phyloP scores from a whole-genome alignment of 441 rosid genomes.

The Biscutella auriculata region DNA sequence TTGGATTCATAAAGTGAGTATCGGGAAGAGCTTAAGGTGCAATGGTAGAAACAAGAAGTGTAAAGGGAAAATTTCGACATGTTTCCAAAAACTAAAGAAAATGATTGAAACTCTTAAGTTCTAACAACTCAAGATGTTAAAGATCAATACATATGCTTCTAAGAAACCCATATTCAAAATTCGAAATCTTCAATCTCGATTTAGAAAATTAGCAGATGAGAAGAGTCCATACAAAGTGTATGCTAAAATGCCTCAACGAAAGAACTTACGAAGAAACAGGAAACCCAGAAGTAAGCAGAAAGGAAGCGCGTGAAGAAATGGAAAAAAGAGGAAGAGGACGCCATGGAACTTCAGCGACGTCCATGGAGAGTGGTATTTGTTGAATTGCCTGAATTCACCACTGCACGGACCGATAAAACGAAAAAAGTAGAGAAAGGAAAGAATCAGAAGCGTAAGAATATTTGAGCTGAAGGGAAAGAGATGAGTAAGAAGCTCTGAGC shows the following conservation, averaged over 20 bases:
- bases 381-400: slow-evolving; percentile 23
- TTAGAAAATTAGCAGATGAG: neutral
- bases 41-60: neutral
- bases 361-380: no score
- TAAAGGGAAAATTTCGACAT: neutral
- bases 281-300: slow-evolving; percentile 25
- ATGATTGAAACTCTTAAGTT: neutral
- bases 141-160: no score
- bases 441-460: slow-evolving; percentile 6
- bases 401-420: slow-evolving; percentile 3
- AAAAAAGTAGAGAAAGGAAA: slow-evolving; percentile 7
- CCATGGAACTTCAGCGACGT: slow-evolving; percentile 31
- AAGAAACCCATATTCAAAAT: neutral
- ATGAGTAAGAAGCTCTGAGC: neutral
- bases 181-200: neutral
- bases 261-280: slow-evolving; percentile 41
- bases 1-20: neutral
- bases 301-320: slow-evolving; percentile 27
- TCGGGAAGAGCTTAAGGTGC: neutral
- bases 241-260: neutral
- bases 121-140: neutral
- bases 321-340: slow-evolving; percentile 22
- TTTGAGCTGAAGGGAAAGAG: neutral
- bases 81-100: neutral
- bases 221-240: slow-evolving; percentile 9